Evolutionary conservation across 2,329 filamentous ascomycete species (phyloP).

Genomic region (Colletotrichum sublineola): DNA sequence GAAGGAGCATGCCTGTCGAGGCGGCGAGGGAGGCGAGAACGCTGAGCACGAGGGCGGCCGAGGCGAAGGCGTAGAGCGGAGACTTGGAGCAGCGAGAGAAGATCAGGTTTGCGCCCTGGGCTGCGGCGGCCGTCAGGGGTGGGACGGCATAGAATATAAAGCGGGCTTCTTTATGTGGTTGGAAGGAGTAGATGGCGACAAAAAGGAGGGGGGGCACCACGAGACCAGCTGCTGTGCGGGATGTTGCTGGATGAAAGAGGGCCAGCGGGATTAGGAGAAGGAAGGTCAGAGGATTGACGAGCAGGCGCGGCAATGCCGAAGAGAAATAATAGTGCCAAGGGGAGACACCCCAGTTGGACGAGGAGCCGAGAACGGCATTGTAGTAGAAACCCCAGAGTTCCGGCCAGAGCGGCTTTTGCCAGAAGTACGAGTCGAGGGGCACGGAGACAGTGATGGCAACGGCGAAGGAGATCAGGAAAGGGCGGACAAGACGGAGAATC

Average conservation of each 20-base stretch:
- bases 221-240: conserved; percentile 60
- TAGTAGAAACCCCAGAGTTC: conserved; percentile 91
- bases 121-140: conserved; percentile 81
- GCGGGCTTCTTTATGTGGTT: conserved; percentile 96
- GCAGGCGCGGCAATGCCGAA: conserved; percentile 83
- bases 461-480: conserved; percentile 75
- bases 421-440: conserved; percentile 91
- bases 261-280: conserved; percentile 68
- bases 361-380: conserved; percentile 87
- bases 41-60: conserved; percentile 69
- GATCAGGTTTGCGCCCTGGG: conserved; percentile 79
- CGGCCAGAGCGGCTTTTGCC: conserved; percentile 90
- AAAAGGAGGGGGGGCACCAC: conserved; percentile 79
- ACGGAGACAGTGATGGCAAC: conserved; percentile 78
- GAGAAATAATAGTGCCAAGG: conserved; percentile 90
- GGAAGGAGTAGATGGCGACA: conserved; percentile 83
- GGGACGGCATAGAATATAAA: conserved; percentile 94
- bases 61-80: conserved; percentile 64
- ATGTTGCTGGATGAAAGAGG: conserved; percentile 61
- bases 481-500: conserved; percentile 70
- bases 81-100: conserved; percentile 76
- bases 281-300: conserved; percentile 82
- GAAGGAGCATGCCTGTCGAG: conserved; percentile 76
- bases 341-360: conserved; percentile 88
- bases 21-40: conserved; percentile 70